Evolutionary conservation across 495 filamentous ascomycete genomes (phyloP), one percentile per base, ranked within the genome.

Genomic region (Hypoxylon subgilvum): DNA sequence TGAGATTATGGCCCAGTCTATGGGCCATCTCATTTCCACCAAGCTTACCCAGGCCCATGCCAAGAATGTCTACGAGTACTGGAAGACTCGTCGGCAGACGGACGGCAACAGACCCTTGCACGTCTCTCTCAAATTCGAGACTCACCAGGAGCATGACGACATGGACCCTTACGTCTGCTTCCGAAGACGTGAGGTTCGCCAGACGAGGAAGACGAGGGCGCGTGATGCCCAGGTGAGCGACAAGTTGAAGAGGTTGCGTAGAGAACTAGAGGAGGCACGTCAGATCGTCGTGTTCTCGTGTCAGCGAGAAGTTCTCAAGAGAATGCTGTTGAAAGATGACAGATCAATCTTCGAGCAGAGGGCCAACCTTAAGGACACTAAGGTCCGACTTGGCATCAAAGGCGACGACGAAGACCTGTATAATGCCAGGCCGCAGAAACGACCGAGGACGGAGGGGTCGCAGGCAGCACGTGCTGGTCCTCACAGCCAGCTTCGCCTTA

Each of bases 141-240:
- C 85, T 32, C 88, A 91, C 40, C 86, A 88, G 69, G 94, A 97
- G 47, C 96, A 88, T 38, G 94, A 98, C 72, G 94, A 98, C 63
- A 83, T 88, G 61, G 94, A 98, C 74, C 95, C 94, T 47, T 98
- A 95, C 71, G 92, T 98, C 70, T 98, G 94, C 76, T 98, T 98
- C 83, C 87, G 94, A 57, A 88, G 95, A 48, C 89, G 95, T 36
- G 94, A 98, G 72, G 90, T 96, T 27, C 90, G 94, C 32, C 90
- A 94, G 71, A 90, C 90, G 41, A 87, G 94, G 61, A 97, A 97
- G 76, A 98, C 94, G 25, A 86, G 94, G 66, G 89, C 91, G 39
- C 83, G 94, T 66, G 95, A 97, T 79, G 89, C 90, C 13, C 92
- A 96, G 68, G 92, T 90, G 62, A 89, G 87, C 45, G 94, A 98